Evolutionary conservation across 306 rosid genomes (phyloP), one percentile per base, ranked within the genome.

Genomic region (Prunus campanulata): DNA sequence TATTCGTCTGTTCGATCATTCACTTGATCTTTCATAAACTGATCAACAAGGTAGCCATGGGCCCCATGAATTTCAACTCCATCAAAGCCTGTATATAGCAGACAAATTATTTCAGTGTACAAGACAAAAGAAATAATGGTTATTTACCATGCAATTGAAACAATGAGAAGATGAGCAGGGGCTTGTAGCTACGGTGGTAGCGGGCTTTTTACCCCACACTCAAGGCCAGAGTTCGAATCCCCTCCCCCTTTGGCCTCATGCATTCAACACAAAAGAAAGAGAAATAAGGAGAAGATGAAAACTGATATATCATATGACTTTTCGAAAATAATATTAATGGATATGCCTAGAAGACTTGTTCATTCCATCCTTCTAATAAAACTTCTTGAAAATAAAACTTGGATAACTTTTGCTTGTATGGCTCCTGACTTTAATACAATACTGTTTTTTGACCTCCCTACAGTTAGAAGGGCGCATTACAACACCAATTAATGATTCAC

Each of bases 31-130:
- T 81, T 85, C 70, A 81, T 0, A 67, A 85, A 85, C 22, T 81
- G 88, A 14, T 85, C 86, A 11, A 85, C 55, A 27, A 85, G 70
- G 72, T 78, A 81, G 15, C 88, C 86, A 32, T 81, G 70, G 3
- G 81, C 86, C 10, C 83, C 88, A 55, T 85, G 88, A 74, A 85
- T 85, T 60, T 85, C 88, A 70, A 81, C 83, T 64, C 85, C 88
- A 76, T 85, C 88, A 72, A 85, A 85, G 55, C 88, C 88, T 85
- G 42, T 35, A 32, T 18, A 11, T 59, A 24, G 7, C 64, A 59
- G 64, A 59, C 18, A 11, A 3, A 13, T 29, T 1, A 4, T 10
- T 25, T 4, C 15, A 59, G 2, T 5, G 64, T 1, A 32, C 39
- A 32, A 32, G 39, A 32, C 7, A 32, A 32, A 32, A 32, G 39